Base-by-base conservation (phyloP, 2,329 filamentous ascomycete species). In the Teratosphaeria pseudoeucalypti region DNA sequence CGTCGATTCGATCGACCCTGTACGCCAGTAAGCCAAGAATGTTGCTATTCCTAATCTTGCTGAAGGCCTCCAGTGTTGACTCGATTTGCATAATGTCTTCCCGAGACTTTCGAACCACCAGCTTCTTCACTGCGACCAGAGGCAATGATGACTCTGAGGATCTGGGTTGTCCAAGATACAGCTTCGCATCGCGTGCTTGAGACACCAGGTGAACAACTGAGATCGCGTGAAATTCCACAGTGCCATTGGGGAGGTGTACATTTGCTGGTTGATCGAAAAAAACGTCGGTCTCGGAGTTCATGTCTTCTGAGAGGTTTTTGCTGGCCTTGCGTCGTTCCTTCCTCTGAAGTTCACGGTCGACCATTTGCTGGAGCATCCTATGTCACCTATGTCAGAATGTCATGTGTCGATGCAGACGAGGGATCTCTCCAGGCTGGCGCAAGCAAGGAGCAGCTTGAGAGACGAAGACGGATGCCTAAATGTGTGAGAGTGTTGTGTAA, bases 11-110 rank as follows among this genome's bases (percentile, higher is more conserved):
- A 34, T 68, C 64, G 49, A 72, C 61, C 2, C 68, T 65, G 95
- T 65, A 74, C 62, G 92, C 90, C 60, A 95, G 79, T 43, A 97
- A 79, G 56, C 88, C 85, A 52, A 94, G 81, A 12, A 97, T 76
- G 68, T 91, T 90, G 27, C 84, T 81, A 71, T 96, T 90, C 3
- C 84, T 82, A 47, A 94, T 77, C 64, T 82, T 83, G 72, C 89
- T 94, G 57, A 95, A 77, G 10, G 83, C 79, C 64, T 92, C 88
- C 39, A 99, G 79, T 61, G 65, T 58, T 7, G 59, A 57, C 54
- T 72, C 70, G 11, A 71, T 61, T 55, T 68, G 61, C 54, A 71
- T 65, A 37, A 70, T 66, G 9, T 67, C 67, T 2, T 61, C 60
- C 52, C 69, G 65, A 47, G 55, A 56, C 55, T 68, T 60, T 52